Base-by-base conservation (phyloP, 2,329 filamentous ascomycete genomes). In the Xenoacremonium recifei region DNA sequence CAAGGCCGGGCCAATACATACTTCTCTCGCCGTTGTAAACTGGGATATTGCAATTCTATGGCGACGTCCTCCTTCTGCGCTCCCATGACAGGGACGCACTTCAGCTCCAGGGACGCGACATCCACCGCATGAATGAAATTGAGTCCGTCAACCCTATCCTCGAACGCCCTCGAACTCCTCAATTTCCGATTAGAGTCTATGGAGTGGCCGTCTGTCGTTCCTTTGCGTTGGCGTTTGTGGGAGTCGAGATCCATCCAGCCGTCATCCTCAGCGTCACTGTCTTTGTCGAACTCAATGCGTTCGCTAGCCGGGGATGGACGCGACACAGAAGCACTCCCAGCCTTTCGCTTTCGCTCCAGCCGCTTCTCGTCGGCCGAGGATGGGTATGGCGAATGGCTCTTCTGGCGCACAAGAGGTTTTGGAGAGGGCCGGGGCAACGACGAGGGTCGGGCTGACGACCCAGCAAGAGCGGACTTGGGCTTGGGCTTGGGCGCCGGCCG, bases 1-100 rank as follows among this genome's bases (percentile, higher is more conserved):
- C 23, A 9, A 9, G 13, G 9, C 13, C 23, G 9, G 34, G 20
- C 15, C 16, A 7, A n/a, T 21, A 42, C 67, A 56, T 70, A 87
- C 82, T 76, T 80, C 66, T 93, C 88, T 39, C 78, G 77, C 37
- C 76, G 75, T 42, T 81, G 78, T 48, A 76, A 72, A 63, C 88
- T 91, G 9, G 93, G 92, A 65, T 97, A 97, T 63, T 93, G 87
- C 53, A 97, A 69, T 59, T 84, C 72, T 45, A 95, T 79, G 10
- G 66, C 69, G 6, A 82, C 72, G 44, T 80, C 75, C 44, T 80
- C 71, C 35, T 71, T 66, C 35, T 68, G 65, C 3, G 73, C 68
- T 29, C 71, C 70, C 45, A 77, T 67, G 11, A 73, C 71, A 1
- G 73, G 72, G 20, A 73, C 71, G 45, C 75, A 79, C 31, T 73